Evolutionary conservation across 2,329 filamentous ascomycete genomes (phyloP).

Genomic region (Fusarium sp.): DNA sequence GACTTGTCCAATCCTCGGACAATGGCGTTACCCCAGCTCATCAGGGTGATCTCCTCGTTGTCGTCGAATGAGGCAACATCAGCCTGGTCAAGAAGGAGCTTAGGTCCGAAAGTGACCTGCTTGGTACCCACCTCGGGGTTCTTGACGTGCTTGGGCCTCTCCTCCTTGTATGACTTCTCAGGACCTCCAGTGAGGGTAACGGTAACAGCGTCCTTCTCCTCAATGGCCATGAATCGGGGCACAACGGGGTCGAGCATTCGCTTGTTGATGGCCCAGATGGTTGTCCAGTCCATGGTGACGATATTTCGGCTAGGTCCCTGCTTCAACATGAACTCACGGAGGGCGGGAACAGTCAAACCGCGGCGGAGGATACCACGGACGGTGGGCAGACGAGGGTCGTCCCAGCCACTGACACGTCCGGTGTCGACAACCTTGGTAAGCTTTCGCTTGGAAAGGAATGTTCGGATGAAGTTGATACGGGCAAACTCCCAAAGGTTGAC

Average conservation of each 20-base stretch:
- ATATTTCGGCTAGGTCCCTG: conserved; percentile 89
- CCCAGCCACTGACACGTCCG: conserved; percentile 86
- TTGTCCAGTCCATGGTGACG: conserved; percentile 86
- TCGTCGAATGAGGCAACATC: conserved; percentile 86
- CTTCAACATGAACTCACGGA: conserved; percentile 87
- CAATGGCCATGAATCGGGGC: conserved; percentile 81
- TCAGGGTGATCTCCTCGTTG: conserved; percentile 93
- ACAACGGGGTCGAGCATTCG: conserved; percentile 85
- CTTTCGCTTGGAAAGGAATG: conserved; percentile 89
- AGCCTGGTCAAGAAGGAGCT: conserved; percentile 86
- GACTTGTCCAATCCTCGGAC: conserved; percentile 76
- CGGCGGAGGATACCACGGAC: conserved; percentile 84
- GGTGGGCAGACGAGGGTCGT: conserved; percentile 89
- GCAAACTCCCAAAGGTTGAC: conserved; percentile 91
- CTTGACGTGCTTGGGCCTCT: conserved; percentile 91
- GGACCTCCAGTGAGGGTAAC: conserved; percentile 78
- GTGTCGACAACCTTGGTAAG: conserved; percentile 85
- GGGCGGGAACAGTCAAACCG: conserved; percentile 83
- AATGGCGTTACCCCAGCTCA: conserved; percentile 95
- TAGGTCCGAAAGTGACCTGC: conserved; percentile 83
- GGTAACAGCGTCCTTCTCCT: conserved; percentile 79
- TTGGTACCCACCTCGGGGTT: conserved; percentile 88
- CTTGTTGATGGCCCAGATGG: conserved; percentile 82
- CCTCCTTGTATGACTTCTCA: conserved; percentile 73
- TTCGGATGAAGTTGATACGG: conserved; percentile 86